Evolutionary conservation across 139 green algal genomes (phyloP).

Genomic region (Nannochloris sp.): DNA sequence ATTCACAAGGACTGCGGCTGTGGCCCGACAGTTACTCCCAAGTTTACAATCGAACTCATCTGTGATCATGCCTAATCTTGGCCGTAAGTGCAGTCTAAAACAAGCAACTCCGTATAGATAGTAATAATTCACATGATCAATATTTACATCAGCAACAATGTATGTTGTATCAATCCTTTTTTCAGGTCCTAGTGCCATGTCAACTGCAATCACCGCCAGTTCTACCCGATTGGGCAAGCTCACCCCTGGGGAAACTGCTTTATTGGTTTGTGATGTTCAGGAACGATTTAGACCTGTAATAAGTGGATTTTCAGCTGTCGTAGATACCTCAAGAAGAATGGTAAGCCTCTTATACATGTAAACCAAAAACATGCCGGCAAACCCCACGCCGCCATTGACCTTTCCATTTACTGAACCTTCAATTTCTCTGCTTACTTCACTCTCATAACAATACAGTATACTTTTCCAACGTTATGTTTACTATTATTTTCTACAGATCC

Average conservation of each 20-base stretch:
- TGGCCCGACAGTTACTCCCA: not conserved
- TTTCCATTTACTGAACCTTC: no score
- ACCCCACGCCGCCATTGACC: no score
- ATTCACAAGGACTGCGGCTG: not conserved
- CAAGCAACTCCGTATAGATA: no score
- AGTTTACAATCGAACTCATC: no score
- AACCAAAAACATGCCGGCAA: not conserved
- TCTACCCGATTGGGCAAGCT: conserved; percentile 31
- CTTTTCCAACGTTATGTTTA: conserved; percentile 2
- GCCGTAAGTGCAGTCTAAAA: no score
- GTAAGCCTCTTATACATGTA: conserved; percentile 8
- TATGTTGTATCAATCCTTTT: no score
- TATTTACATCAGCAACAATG: no score
- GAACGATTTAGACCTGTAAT: conserved; percentile 69
- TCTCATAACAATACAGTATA: no score
- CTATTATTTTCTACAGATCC: conserved; percentile 31
- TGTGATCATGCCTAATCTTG: no score
- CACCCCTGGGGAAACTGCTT: conserved; percentile 26
- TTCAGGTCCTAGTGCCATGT: no score
- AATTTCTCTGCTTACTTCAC: no score
- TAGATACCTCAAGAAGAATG: conserved; percentile 52
- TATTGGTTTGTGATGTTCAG: conserved; percentile 74
- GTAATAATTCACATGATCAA: no score
- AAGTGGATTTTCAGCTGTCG: conserved; percentile 41
- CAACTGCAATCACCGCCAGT: not conserved